These are phyloP conservation scores for Musa schizocarpa DNA, from an alignment of 176 grass and related monocot species.

Conservation along the genomic window DNA sequence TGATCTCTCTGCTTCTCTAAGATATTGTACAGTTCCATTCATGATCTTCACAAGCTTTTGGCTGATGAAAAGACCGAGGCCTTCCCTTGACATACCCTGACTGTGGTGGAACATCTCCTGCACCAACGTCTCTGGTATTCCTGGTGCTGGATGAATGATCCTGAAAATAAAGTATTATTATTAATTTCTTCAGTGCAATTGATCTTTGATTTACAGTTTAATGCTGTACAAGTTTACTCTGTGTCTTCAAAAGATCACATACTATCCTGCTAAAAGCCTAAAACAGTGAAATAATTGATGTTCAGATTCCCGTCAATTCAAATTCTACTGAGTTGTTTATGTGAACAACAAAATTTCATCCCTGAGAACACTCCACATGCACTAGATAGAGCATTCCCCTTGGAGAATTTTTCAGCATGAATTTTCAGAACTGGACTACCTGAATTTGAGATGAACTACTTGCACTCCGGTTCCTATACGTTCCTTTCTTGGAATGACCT, in stretches of 20 bases:
- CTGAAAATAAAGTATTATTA: conserved; percentile 24
- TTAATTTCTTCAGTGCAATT: no score
- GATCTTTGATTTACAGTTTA: no score
- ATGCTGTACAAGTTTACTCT: no score
- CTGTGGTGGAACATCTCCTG: conserved; percentile 82
- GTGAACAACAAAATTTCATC: conserved; percentile 27
- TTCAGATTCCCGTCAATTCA: conserved; percentile 15
- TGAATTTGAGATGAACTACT: conserved; percentile 92
- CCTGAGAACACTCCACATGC: conserved; percentile 29
- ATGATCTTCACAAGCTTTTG: conserved; percentile 89
- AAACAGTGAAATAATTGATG: no score
- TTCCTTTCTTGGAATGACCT: conserved; percentile 70
- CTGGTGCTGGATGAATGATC: conserved; percentile 76
- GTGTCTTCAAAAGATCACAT: no score
- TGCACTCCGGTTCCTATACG: conserved; percentile 76
- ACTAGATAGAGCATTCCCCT: conserved; percentile 25
- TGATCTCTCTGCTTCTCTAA: conserved; percentile 68
- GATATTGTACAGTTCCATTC: conserved; percentile 78
- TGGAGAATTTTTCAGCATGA: not conserved
- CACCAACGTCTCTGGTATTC: conserved; percentile 67
- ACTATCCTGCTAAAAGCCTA: no score
- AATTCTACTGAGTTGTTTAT: not conserved
- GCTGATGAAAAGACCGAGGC: conserved; percentile 73
- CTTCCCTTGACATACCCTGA: conserved; percentile 57
- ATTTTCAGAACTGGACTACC: conserved; percentile 31